Base-by-base conservation (phyloP, 305 asterid species). In the Andrographis paniculata region DNA sequence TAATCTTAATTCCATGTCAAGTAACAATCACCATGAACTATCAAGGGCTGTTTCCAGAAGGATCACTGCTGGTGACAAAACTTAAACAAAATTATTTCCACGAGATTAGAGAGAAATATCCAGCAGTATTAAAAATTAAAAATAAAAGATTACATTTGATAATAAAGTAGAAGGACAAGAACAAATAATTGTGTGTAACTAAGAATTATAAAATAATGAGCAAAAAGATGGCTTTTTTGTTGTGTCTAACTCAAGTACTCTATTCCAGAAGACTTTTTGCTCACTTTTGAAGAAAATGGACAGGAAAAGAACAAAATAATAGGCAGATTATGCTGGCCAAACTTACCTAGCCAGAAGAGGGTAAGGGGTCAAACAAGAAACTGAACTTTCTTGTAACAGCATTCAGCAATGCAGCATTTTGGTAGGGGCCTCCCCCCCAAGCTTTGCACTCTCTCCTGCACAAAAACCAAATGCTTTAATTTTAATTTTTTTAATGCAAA, bases 361-460 rank as follows among this genome's bases (percentile, higher is more conserved):
- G 13, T 14, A 22, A 50, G 41, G 23, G 16, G 39, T 15, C 20
- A 45, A 46, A 39, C 36, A 30, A 30, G 42, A 60, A 38, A 24
- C 36, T 24, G 59, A 40, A 48, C 8, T 21, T 37, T 44, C 42
- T 52, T 33, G 45, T 20, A 35, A 42, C 33, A 18, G 7, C 33
- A 44, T 24, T 22, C n/a, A n/a, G n/a, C n/a, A n/a, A n/a, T 30
- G 36, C 20, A 9, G n/a, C n/a, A n/a, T n/a, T 35, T 22, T 14
- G 53, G 66, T 53, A 63, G 63, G 68, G 68, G 68, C 68, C 63
- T 50, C 55, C 63, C 58, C 63, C 45, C 55, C 63, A 52, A 36
- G 3, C 12, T 33, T 24, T 19, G 8, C 30, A 24, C 33, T 20
- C 58, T 13, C 58, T 5, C 50, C 33, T 4, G 14, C 20, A 38